Evolutionary conservation across 2,329 filamentous ascomycete genomes (phyloP).

Genomic region (Periglandula ipomoeae): DNA sequence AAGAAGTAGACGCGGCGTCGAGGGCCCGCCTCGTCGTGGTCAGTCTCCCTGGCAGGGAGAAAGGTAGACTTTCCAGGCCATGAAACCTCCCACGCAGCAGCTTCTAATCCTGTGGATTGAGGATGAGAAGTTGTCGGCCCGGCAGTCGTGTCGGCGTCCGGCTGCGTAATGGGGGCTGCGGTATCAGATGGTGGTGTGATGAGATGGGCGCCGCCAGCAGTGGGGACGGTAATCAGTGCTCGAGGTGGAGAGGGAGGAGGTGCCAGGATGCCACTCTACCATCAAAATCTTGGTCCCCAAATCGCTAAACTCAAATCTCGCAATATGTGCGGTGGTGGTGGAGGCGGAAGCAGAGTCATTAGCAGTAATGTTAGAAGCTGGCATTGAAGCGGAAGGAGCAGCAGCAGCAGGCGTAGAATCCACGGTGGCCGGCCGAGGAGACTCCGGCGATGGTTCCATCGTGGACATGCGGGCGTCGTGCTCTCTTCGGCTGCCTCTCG

Average conservation of each 20-base stretch:
- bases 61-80: constrained; percentile 76
- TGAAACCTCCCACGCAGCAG: constrained; percentile 59
- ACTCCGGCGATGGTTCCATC: constrained; percentile 23
- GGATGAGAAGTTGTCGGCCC: not conserved
- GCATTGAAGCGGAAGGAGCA: not conserved
- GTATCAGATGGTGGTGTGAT: constrained; percentile 8
- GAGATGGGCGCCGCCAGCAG: constrained; percentile 5
- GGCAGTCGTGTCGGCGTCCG: constrained; percentile 2
- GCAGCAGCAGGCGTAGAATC: not conserved
- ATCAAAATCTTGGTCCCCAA: constrained; percentile 87
- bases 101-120: constrained; percentile 9
- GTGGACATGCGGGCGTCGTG: constrained; percentile 3
- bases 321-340: constrained; percentile 28
- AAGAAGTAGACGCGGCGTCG: constrained; percentile 69
- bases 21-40: constrained; percentile 23
- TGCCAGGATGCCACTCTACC: constrained; percentile 69
- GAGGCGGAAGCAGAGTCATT: constrained; percentile 6
- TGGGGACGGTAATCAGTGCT: not conserved
- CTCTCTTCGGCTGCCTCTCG: constrained; percentile 6
- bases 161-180: constrained; percentile 12
- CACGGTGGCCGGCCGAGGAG: constrained; percentile 21
- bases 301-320: constrained; percentile 81
- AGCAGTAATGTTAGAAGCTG: constrained; percentile 1
- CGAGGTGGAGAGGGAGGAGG: constrained; percentile 7
- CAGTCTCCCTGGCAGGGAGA: constrained; percentile 46